Evolutionary conservation across 768 basidiomycete genomes (phyloP).

Genomic region (Amanita inopinata): DNA sequence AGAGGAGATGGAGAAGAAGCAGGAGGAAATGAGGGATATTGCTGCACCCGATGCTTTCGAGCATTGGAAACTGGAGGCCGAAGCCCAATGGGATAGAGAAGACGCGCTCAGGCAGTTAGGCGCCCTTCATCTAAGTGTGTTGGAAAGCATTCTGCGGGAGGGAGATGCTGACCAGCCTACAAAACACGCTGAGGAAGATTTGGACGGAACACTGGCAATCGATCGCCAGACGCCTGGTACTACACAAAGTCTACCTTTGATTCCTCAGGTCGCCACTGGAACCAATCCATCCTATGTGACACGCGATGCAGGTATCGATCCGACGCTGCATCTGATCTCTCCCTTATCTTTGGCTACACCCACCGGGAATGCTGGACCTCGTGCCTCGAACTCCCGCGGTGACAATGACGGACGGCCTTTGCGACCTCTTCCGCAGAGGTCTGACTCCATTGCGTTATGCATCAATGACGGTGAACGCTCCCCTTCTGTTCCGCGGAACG

Average conservation of each 20-base stretch:
- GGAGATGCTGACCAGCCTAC: constrained; percentile 7
- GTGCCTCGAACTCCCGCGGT: neutral
- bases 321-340: neutral
- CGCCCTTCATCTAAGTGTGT: constrained; percentile 14
- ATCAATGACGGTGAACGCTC: too few relatives aligned
- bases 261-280: neutral
- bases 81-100: constrained; percentile 5
- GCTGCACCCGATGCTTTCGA: constrained; percentile 1
- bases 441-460: too few relatives aligned
- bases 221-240: neutral
- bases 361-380: neutral
- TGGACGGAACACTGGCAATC: constrained; percentile 7
- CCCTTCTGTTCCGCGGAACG: constrained; percentile 2
- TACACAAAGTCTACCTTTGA: neutral
- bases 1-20: constrained; percentile 9
- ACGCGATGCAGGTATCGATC: neutral
- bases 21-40: constrained; percentile 10
- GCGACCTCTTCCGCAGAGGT: neutral
- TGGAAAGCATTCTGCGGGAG: constrained; percentile 19
- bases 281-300: too few relatives aligned
- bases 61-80: neutral
- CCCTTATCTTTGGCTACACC: neutral
- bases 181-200: neutral
- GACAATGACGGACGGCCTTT: neutral
- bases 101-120: constrained; percentile 15